phyloP scores from a whole-genome alignment of 257 asterid genomes.

The Jasminum sambac region DNA sequence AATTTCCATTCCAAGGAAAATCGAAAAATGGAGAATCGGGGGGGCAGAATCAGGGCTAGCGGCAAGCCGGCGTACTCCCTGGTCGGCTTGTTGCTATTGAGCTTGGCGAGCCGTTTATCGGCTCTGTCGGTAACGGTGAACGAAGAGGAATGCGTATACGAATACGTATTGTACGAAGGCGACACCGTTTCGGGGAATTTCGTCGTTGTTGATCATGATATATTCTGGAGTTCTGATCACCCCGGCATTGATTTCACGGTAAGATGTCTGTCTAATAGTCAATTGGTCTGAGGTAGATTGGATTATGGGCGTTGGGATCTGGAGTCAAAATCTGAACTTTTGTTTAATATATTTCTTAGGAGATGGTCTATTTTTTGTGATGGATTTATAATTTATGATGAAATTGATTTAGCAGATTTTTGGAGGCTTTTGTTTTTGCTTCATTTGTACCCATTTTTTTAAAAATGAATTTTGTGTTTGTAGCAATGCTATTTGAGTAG shows the following conservation, averaged over 20 bases:
- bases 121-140: slow-evolving; percentile 67
- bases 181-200: slow-evolving; percentile 84
- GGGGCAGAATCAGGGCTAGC: slow-evolving; percentile 33
- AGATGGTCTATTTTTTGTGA: neutral
- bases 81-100: slow-evolving; percentile 38
- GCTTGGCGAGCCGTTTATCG: slow-evolving; percentile 38
- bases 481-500: neutral
- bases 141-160: slow-evolving; percentile 75
- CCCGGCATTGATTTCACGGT: slow-evolving; percentile 80
- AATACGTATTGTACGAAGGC: slow-evolving; percentile 70
- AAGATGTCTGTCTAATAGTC: slow-evolving; percentile 13
- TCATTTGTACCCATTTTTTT: neutral
- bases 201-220: slow-evolving; percentile 74
- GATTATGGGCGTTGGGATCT: neutral
- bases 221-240: slow-evolving; percentile 70
- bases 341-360: neutral
- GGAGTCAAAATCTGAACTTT: no score
- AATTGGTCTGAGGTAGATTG: neutral
- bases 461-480: neutral
- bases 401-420: neutral
- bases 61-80: slow-evolving; percentile 29
- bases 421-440: neutral
- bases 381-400: neutral
- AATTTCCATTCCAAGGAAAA: neutral
- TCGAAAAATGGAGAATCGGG: slow-evolving; percentile 32